Evolutionary conservation across 192 early-diverging fungal genomes (phyloP).

Genomic region (Funneliformis geosporum): DNA sequence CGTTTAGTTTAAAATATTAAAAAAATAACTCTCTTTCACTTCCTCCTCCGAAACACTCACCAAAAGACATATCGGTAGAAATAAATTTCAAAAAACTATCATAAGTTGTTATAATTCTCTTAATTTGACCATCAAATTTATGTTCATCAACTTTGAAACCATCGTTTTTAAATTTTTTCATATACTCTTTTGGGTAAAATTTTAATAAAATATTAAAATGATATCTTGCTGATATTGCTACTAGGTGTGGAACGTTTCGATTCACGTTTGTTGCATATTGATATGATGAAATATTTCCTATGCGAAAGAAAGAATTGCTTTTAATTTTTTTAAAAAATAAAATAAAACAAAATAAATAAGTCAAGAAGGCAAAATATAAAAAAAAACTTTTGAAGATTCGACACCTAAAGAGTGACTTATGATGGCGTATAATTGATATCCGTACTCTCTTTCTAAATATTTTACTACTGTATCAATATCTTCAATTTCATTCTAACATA

Average conservation of each 20-base stretch:
- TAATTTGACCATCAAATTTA: neutral
- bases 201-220: neutral
- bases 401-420: neutral
- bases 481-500: neutral
- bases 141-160: neutral
- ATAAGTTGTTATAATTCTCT: neutral
- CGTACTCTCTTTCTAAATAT: constrained; percentile 1
- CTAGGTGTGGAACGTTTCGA: neutral
- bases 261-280: neutral
- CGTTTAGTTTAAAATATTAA: neutral
- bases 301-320: neutral
- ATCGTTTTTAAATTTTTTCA: neutral
- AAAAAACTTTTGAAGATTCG: neutral
- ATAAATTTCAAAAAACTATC: neutral
- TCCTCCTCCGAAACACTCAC: neutral
- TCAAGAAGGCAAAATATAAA: neutral
- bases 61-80: neutral
- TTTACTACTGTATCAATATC: neutral
- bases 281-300: neutral
- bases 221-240: neutral
- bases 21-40: too few species aligned
- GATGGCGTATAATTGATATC: neutral
- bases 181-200: neutral
- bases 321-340: neutral
- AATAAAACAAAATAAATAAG: too few species aligned